These are phyloP conservation scores for Prunus mongolica DNA, from an alignment of 306 rosid species.

Conservation along the genomic window DNA sequence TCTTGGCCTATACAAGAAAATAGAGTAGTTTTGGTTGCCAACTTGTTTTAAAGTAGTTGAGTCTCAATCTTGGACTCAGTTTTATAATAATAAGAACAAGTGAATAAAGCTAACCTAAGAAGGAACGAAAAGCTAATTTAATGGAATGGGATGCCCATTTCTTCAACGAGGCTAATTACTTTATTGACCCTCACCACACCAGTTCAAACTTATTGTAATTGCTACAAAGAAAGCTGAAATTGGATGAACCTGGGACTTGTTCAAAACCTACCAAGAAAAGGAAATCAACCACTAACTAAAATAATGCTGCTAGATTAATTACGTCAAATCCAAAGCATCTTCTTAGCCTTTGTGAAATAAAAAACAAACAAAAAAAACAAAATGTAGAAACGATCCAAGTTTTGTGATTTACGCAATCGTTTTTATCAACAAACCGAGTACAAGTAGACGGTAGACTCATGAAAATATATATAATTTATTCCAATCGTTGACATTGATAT, in stretches of 20 bases:
- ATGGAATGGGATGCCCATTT: constrained; percentile 9
- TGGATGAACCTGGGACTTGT: constrained; percentile 10
- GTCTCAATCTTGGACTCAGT: background rate
- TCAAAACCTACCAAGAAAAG: constrained; percentile 80
- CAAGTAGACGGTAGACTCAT: too few relatives aligned
- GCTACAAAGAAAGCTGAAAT: constrained; percentile 45
- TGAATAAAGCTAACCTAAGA: constrained; percentile 16
- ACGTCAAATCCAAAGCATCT: constrained; percentile 42
- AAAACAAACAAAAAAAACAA: background rate
- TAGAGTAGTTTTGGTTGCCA: constrained; percentile 9
- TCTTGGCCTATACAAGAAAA: too few relatives aligned
- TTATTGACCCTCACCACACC: background rate
- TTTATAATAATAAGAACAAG: constrained; percentile 1
- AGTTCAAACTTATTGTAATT: constrained; percentile 51
- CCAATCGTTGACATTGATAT: constrained; percentile 8
- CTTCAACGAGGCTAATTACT: constrained; percentile 9
- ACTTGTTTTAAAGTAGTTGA: constrained; percentile 37
- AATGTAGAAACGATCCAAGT: background rate
- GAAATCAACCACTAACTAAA: constrained; percentile 29
- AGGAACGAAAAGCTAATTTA: background rate
- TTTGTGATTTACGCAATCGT: constrained; percentile 1
- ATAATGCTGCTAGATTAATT: constrained; percentile 16
- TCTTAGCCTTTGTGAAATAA: background rate
- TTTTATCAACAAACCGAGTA: background rate
- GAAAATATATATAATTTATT: background rate